These are phyloP conservation scores for Rhynchosporium secalis DNA, from an alignment of 2,329 filamentous ascomycete genomes.

Conservation along the genomic window DNA sequence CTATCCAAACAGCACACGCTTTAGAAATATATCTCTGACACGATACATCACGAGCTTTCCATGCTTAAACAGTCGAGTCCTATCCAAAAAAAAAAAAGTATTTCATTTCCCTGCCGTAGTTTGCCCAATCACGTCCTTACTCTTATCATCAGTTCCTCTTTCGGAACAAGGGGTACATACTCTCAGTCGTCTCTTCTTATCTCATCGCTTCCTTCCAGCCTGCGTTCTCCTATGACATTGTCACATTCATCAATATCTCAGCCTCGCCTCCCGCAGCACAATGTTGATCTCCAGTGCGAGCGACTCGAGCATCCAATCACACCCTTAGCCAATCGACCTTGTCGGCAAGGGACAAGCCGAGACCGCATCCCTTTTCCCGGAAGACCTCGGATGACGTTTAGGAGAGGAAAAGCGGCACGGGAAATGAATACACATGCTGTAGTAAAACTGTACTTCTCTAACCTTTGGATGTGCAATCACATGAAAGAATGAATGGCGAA, in stretches of 20 bases:
- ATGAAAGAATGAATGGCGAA: no score
- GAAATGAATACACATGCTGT: no score
- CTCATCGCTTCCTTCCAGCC: background rate
- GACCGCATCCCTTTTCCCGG: conserved; percentile 19
- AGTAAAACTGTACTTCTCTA: no score
- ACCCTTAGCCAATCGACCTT: background rate
- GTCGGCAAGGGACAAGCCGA: conserved; percentile 4
- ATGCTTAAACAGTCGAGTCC: no score
- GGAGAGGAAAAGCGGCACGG: background rate
- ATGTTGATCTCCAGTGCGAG: background rate
- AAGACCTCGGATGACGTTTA: conserved; percentile 10
- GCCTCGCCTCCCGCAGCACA: conserved; percentile 13
- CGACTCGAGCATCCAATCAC: conserved; percentile 10
- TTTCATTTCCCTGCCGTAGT: no score
- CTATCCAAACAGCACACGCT: no score
- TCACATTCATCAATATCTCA: background rate
- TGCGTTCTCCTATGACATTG: background rate
- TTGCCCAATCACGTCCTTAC: no score
- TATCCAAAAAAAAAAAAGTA: no score
- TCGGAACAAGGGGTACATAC: background rate
- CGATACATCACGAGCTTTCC: no score
- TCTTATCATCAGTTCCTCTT: no score
- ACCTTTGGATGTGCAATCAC: no score
- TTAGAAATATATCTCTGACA: no score
- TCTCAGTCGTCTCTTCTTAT: background rate